Conservation (phyloP, 2,329 filamentous ascomycete genomes). For the Talaromyces verruculosus region DNA sequence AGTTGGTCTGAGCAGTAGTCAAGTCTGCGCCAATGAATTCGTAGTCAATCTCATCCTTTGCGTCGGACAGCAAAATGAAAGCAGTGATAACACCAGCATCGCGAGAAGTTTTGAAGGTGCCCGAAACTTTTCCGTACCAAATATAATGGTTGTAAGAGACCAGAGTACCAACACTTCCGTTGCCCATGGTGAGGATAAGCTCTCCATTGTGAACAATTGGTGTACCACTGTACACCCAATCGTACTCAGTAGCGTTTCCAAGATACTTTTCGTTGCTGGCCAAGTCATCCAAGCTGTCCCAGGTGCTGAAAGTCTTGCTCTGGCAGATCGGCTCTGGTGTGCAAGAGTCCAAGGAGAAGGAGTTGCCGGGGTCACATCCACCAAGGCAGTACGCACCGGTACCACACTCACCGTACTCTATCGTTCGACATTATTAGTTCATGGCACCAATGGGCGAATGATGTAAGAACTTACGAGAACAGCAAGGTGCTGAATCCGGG, state of each 20-base stretch:
- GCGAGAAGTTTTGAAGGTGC: conserved; percentile 78
- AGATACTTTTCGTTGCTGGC: conserved; percentile 76
- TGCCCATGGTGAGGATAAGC: conserved; percentile 84
- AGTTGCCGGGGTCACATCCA: conserved; percentile 87
- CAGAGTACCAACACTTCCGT: conserved; percentile 80
- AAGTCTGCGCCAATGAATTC: conserved; percentile 87
- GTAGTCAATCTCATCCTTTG: conserved; percentile 98
- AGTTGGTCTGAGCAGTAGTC: conserved; percentile 82
- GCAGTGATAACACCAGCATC: conserved; percentile 91
- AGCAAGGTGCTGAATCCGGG: conserved; percentile 71
- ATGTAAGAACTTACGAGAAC: conserved; percentile 64
- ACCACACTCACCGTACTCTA: conserved; percentile 91
- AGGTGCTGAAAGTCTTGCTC: conserved; percentile 65
- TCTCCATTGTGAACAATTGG: conserved; percentile 63
- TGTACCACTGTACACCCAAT: conserved; percentile 86
- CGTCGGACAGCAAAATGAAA: conserved; percentile 92
- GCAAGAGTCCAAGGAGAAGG: conserved; percentile 79
- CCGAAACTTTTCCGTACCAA: conserved; percentile 94
- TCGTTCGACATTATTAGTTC: neutral
- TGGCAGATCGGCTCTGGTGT: conserved; percentile 80
- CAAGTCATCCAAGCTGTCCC: conserved; percentile 70
- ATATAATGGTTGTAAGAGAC: conserved; percentile 82
- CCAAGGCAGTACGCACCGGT: conserved; percentile 93
- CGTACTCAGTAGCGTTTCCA: conserved; percentile 73
- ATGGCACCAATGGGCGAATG: neutral